Conservation (phyloP, 148 eudicot genomes). For the Rhododendron vialii region DNA sequence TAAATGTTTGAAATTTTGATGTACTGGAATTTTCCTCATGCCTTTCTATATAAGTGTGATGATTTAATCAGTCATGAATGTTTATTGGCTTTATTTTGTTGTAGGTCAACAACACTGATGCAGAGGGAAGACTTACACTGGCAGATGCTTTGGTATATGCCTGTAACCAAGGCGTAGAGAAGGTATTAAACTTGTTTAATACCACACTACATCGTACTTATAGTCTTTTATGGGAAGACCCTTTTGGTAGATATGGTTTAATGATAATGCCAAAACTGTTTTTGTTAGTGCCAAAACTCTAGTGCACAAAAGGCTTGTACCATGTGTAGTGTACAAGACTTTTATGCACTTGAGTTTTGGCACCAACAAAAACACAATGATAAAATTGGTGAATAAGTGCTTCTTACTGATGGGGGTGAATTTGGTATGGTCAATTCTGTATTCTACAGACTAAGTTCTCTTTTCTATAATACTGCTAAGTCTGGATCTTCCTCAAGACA, state of each 20-base stretch:
- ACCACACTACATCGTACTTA: background rate
- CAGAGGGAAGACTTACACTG: conserved; percentile 98
- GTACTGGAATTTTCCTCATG: background rate
- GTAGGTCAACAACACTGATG: conserved; percentile 98
- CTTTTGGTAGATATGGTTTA: background rate
- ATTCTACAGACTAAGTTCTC: background rate
- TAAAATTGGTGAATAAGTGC: background rate
- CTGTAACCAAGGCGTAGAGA: conserved; percentile 94
- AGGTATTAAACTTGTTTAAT: conserved; percentile 43
- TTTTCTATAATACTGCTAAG: background rate
- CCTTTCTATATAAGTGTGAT: background rate
- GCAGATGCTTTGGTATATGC: conserved; percentile 99
- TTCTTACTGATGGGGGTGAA: background rate
- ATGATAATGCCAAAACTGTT: no score
- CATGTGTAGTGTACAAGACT: no score
- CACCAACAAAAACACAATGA: background rate
- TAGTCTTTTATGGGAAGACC: background rate
- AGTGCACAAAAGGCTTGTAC: no score
- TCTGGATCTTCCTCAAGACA: background rate
- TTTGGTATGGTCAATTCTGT: background rate
- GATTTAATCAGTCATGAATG: background rate
- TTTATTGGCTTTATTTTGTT: background rate
- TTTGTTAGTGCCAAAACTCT: no score
- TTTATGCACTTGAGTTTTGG: no score
- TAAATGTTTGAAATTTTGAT: background rate